These are phyloP conservation scores for Macrophomina tecta DNA, from an alignment of 2,329 filamentous ascomycete genomes.

Conservation along the genomic window DNA sequence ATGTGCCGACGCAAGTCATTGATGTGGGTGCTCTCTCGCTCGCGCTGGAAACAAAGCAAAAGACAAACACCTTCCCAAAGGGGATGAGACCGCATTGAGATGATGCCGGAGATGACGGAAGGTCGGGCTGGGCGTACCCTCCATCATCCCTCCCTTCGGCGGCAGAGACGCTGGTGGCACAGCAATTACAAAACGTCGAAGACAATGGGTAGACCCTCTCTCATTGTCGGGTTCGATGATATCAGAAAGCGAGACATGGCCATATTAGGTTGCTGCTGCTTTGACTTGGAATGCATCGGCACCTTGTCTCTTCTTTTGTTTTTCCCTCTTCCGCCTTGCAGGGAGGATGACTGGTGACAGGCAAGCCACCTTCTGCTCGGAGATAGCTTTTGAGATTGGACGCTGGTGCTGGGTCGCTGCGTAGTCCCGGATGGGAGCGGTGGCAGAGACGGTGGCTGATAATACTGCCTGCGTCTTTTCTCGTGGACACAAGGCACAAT, in stretches of 20 bases:
- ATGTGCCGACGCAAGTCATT: slow-evolving; percentile 13
- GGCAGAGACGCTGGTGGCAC: slow-evolving; percentile 15
- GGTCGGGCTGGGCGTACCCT: slow-evolving; percentile 10
- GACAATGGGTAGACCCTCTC: slow-evolving; percentile 7
- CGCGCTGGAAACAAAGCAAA: slow-evolving; percentile 2
- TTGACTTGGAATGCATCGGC: not conserved
- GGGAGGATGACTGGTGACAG: not conserved
- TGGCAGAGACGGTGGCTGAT: slow-evolving; percentile 14
- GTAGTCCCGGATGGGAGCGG: slow-evolving; percentile 13
- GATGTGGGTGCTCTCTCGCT: not conserved
- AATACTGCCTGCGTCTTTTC: slow-evolving; percentile 20
- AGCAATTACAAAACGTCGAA: slow-evolving; percentile 27
- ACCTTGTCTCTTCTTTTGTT: slow-evolving; percentile 5
- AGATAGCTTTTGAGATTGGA: not conserved
- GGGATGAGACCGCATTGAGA: slow-evolving; percentile 14
- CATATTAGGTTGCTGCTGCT: slow-evolving; percentile 16
- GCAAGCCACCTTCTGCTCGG: slow-evolving; percentile 12
- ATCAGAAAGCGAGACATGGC: slow-evolving; percentile 14
- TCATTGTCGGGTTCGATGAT: slow-evolving; percentile 5
- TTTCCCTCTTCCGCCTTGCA: slow-evolving; percentile 12
- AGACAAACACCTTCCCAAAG: slow-evolving; percentile 22
- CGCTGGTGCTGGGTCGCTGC: not conserved
- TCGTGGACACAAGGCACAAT: slow-evolving; percentile 2
- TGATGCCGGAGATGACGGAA: not conserved
- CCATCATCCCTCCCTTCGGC: not conserved